Evolutionary conservation across 257 asterid genomes (phyloP).

Genomic region (Plantago elongata): DNA sequence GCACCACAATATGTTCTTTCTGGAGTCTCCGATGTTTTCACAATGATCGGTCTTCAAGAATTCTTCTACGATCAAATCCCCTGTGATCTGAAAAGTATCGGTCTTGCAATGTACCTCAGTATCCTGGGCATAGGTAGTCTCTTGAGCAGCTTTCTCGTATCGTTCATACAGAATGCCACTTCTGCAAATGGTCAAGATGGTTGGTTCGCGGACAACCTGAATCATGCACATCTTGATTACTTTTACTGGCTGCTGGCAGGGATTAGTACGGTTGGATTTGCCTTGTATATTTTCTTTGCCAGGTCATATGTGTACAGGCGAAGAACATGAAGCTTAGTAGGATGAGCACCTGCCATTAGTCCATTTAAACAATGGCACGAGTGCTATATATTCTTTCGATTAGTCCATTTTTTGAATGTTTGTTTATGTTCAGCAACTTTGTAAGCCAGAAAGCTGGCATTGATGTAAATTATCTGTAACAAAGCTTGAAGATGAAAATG

Average conservation of each 20-base stretch:
- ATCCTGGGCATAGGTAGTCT: constrained; percentile 40
- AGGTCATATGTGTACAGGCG: constrained; percentile 19
- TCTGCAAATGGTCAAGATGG: constrained; percentile 18
- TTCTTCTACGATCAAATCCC: constrained; percentile 53
- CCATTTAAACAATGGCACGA: background rate
- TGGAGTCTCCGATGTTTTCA: constrained; percentile 37
- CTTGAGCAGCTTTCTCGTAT: constrained; percentile 43
- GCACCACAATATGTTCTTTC: constrained; percentile 41
- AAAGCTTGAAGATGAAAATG: background rate
- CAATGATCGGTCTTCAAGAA: constrained; percentile 48
- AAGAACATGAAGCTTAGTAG: background rate
- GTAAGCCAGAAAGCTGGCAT: background rate
- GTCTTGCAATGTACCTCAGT: constrained; percentile 36
- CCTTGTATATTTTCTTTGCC: constrained; percentile 19
- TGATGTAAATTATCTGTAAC: background rate
- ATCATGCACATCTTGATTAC: constrained; percentile 36
- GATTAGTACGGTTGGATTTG: constrained; percentile 19
- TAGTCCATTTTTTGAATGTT: background rate
- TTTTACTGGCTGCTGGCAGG: constrained; percentile 32
- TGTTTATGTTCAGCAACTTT: background rate
- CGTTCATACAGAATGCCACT: constrained; percentile 25
- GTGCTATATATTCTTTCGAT: background rate
- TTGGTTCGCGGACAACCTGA: constrained; percentile 34
- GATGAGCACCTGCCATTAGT: background rate
- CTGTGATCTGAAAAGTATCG: constrained; percentile 36